Conservation (phyloP, 139 green algal genomes). For the Microglena sp. region DNA sequence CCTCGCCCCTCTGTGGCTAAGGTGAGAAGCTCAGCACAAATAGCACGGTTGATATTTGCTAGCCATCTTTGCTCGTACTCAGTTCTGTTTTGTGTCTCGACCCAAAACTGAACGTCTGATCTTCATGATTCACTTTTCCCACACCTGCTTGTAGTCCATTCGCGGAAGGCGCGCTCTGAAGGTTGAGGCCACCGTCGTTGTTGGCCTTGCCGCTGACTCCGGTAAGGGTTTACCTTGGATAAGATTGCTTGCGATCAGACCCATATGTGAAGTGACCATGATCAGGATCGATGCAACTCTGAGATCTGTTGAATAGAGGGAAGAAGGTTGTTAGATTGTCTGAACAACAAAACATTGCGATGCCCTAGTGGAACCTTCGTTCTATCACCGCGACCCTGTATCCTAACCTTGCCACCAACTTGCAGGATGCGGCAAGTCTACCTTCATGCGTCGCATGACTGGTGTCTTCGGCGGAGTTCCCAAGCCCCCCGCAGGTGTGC, state of each 20-base stretch:
- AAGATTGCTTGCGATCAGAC: conserved; percentile 1
- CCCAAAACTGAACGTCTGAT: background rate
- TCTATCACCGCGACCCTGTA: no score
- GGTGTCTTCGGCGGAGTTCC: conserved; percentile 87
- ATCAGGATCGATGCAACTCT: background rate
- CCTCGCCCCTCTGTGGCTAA: no score
- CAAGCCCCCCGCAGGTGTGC: conserved; percentile 73
- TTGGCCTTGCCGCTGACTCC: conserved; percentile 96
- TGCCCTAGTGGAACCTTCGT: no score
- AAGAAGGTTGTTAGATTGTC: no score
- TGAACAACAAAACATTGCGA: no score
- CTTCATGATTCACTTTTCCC: conserved; percentile 6
- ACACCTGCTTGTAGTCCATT: conserved; percentile 28
- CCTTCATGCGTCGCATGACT: conserved; percentile 99
- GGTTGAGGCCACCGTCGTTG: conserved; percentile 72
- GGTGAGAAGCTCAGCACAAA: no score
- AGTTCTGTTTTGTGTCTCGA: no score
- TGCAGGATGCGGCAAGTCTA: conserved; percentile 97
- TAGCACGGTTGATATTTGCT: no score
- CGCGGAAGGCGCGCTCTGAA: no score
- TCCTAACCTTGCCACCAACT: background rate
- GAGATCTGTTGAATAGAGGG: background rate
- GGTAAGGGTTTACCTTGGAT: conserved; percentile 32
- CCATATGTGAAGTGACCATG: no score
- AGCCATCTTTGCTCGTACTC: no score